Conservation (phyloP, 2,329 filamentous ascomycete genomes). For the Neonectria ditissima region DNA sequence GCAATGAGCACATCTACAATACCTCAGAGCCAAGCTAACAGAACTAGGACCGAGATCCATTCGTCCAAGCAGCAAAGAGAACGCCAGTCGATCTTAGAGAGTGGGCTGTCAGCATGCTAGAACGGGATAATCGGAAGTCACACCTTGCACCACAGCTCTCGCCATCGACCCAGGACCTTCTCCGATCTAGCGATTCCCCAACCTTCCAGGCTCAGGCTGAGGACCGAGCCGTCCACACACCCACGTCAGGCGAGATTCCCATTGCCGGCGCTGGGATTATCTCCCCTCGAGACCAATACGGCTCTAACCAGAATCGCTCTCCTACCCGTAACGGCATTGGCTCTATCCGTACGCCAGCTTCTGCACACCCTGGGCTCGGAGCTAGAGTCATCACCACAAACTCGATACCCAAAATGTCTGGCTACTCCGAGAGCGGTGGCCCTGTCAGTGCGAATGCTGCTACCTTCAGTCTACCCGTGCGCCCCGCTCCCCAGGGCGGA, state of each 20-base stretch:
- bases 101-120: slow-evolving; percentile 95
- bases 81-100: slow-evolving; percentile 94
- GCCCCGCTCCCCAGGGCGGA: slow-evolving; percentile 69
- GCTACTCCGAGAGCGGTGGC: slow-evolving; percentile 53
- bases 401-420: slow-evolving; percentile 62
- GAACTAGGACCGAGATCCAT: slow-evolving; percentile 85
- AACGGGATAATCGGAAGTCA: slow-evolving; percentile 94
- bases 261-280: slow-evolving; percentile 68
- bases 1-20: slow-evolving; percentile 48
- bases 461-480: slow-evolving; percentile 73
- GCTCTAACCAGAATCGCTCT: slow-evolving; percentile 61
- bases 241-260: slow-evolving; percentile 79
- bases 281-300: slow-evolving; percentile 64
- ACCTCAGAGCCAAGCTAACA: slow-evolving; percentile 31
- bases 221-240: slow-evolving; percentile 65
- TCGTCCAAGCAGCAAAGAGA: slow-evolving; percentile 94
- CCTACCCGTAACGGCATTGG: slow-evolving; percentile 63
- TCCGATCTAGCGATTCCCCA: slow-evolving; percentile 73
- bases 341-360: slow-evolving; percentile 56
- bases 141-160: slow-evolving; percentile 86
- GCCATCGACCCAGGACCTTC: slow-evolving; percentile 80
- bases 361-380: slow-evolving; percentile 64
- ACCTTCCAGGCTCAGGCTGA: slow-evolving; percentile 56
- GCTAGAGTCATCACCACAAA: slow-evolving; percentile 64
- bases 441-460: slow-evolving; percentile 59